Percentiles rank a stretch among this genome's conserved stretches.
These are phyloP conservation scores for Aspergillus sp. DNA, from an alignment of 2,329 filamentous ascomycete genomes.

Conservation along the genomic window DNA sequence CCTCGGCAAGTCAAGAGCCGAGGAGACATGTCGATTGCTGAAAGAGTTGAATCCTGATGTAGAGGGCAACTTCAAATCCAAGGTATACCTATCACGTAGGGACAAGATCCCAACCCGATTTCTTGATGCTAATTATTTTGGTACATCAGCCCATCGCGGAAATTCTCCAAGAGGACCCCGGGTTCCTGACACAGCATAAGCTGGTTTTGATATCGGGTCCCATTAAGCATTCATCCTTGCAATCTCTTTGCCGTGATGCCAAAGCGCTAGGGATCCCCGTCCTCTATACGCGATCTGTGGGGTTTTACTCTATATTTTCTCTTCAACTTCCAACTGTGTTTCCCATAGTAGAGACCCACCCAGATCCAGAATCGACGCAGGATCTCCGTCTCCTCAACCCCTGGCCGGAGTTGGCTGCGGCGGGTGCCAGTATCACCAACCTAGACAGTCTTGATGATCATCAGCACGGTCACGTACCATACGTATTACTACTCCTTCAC, in stretches of 20 bases:
- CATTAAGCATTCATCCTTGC: slow-evolving; percentile 53
- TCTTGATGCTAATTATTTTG: slow-evolving; percentile 10
- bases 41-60: slow-evolving; percentile 93
- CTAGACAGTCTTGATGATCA: slow-evolving; percentile 72
- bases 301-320: slow-evolving; percentile 90
- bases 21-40: slow-evolving; percentile 73
- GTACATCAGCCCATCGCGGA: slow-evolving; percentile 35
- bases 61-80: slow-evolving; percentile 66
- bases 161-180: slow-evolving; percentile 34
- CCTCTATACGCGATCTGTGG: slow-evolving; percentile 81
- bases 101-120: neutral
- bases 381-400: slow-evolving; percentile 82
- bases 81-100: slow-evolving; percentile 47
- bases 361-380: slow-evolving; percentile 77
- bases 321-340: slow-evolving; percentile 75
- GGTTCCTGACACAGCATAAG: slow-evolving; percentile 52
- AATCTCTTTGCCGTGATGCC: slow-evolving; percentile 51
- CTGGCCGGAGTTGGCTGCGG: slow-evolving; percentile 76
- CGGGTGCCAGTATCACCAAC: slow-evolving; percentile 63
- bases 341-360: slow-evolving; percentile 93
- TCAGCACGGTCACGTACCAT: slow-evolving; percentile 89
- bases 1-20: slow-evolving; percentile 74
- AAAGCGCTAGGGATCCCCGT: slow-evolving; percentile 66
- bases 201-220: slow-evolving; percentile 63
- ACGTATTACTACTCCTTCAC: slow-evolving; percentile 77